Evolutionary conservation across 2,329 filamentous ascomycete genomes (phyloP), one percentile per base, ranked within the genome.

Genomic region (Cryphonectria radicalis): DNA sequence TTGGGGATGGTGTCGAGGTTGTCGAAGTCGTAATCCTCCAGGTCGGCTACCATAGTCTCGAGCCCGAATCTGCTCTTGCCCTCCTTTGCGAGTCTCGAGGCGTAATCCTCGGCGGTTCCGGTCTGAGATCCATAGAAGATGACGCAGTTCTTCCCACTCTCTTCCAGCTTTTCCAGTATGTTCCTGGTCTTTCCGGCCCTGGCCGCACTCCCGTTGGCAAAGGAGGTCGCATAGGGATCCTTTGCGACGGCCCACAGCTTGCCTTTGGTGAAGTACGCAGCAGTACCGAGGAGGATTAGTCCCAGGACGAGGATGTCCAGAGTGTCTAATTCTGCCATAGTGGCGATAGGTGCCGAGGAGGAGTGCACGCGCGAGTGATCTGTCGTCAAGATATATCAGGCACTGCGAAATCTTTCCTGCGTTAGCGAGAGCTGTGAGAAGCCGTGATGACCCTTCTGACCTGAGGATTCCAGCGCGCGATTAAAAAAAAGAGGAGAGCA

Each of bases 61-160:
- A 99, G 88, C 53, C 96, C 96, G 80, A 97, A 99, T 74, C 96
- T 90, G 78, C 95, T 97, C 82, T 95, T 95, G 78, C 96, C 96
- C 83, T 99, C 96, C 87, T 99, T 99, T 75, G 96, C 94, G 76
- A 99, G 86, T 77, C 97, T 90, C 17, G 95, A 97, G 75, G 96
- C 97, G 80, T 99, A 99, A 82, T 99, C 96, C 84, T 99, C 97
- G 66, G 96, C 96, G 57, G 96, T 99, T 78, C 96, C 96, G 28
- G 96, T 99, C 84, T 99, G 96, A 43, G 96, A 99, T 76, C 96
- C 96, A 81, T 98, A 99, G 86, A 99, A 98, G 78, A 99, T 92
- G 75, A 99, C 92, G 82, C 95, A 98, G 85, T 99, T 98, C 86
- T 98, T 99, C 82, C 91, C 92, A 14, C 90, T 91, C 85, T 98